phyloP scores from a whole-genome alignment of 2,329 filamentous ascomycete species.

The Ilyonectria robusta region DNA sequence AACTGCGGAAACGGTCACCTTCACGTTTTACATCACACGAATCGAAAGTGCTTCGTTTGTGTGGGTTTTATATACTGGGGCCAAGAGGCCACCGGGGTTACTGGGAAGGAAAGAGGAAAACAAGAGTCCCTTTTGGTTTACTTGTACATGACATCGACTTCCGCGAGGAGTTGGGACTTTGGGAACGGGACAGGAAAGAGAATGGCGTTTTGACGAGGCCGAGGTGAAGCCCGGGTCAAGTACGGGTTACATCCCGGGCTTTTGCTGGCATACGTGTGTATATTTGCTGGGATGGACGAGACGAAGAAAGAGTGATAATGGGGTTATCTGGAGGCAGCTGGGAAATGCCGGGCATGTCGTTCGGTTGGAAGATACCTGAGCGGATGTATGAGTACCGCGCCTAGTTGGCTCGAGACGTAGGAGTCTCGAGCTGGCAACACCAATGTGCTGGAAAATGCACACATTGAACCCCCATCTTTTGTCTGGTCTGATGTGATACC shows the following conservation, averaged over 20 bases:
- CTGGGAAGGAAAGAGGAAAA: slow-evolving; percentile 40
- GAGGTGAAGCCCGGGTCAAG: neutral
- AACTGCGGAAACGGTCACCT: slow-evolving; percentile 32
- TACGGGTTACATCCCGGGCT: slow-evolving; percentile 8
- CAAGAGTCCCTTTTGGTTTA: slow-evolving; percentile 36
- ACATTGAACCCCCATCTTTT: slow-evolving; percentile 36
- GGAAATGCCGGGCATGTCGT: slow-evolving; percentile 39
- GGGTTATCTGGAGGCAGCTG: slow-evolving; percentile 38
- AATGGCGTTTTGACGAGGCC: slow-evolving; percentile 37
- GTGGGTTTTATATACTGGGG: slow-evolving; percentile 43
- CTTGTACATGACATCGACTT: slow-evolving; percentile 37
- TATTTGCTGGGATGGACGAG: slow-evolving; percentile 6
- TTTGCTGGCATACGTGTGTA: slow-evolving; percentile 12
- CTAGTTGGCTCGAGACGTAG: slow-evolving; percentile 47
- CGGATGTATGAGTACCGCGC: slow-evolving; percentile 46
- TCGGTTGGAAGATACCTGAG: slow-evolving; percentile 48
- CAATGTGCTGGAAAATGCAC: slow-evolving; percentile 48
- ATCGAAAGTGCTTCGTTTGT: slow-evolving; percentile 50
- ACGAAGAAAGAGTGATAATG: slow-evolving; percentile 24
- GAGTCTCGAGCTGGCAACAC: slow-evolving; percentile 45
- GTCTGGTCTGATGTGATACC: neutral
- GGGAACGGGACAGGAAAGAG: slow-evolving; percentile 14
- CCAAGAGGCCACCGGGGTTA: slow-evolving; percentile 32
- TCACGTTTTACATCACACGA: slow-evolving; percentile 48
- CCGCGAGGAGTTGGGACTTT: slow-evolving; percentile 34